Conservation (phyloP, 768 basidiomycete genomes). For the Termitomyces bulborhizus region DNA sequence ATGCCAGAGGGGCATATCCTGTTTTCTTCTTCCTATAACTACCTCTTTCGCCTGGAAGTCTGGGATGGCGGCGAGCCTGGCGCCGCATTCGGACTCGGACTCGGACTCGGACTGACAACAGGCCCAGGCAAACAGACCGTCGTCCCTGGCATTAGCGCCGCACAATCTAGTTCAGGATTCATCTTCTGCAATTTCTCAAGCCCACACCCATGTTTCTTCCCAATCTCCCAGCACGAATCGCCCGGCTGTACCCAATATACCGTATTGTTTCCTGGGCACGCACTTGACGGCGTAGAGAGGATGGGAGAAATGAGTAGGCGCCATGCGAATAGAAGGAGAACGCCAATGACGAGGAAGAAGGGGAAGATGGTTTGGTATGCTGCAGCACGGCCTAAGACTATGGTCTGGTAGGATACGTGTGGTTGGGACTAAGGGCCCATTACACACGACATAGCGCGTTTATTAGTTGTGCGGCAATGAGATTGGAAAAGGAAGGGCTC, state of each 20-base stretch:
- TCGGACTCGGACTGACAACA: background rate
- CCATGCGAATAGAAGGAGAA: conserved; percentile 58
- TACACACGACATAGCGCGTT: background rate
- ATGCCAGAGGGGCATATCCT: background rate
- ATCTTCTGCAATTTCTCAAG: conserved; percentile 45
- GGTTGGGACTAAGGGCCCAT: conserved; percentile 18
- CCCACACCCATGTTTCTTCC: conserved; percentile 38
- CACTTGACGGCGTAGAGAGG: conserved; percentile 25
- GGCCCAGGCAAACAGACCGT: conserved; percentile 48
- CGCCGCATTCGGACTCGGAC: no score
- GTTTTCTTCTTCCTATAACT: background rate
- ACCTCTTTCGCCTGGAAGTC: background rate
- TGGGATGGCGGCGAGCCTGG: background rate
- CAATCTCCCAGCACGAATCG: conserved; percentile 63
- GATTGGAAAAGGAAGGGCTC: conserved; percentile 13
- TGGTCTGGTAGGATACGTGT: conserved; percentile 26
- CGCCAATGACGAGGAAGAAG: conserved; percentile 66
- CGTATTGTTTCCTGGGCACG: conserved; percentile 35
- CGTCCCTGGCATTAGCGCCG: conserved; percentile 52
- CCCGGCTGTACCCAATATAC: conserved; percentile 48
- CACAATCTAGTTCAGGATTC: conserved; percentile 51
- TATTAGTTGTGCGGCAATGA: background rate
- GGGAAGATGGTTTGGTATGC: conserved; percentile 62
- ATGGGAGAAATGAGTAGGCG: conserved; percentile 44
- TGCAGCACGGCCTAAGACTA: background rate